phyloP scores from a whole-genome alignment of 495 filamentous ascomycete genomes.

The Lasiosphaeria hispida region DNA sequence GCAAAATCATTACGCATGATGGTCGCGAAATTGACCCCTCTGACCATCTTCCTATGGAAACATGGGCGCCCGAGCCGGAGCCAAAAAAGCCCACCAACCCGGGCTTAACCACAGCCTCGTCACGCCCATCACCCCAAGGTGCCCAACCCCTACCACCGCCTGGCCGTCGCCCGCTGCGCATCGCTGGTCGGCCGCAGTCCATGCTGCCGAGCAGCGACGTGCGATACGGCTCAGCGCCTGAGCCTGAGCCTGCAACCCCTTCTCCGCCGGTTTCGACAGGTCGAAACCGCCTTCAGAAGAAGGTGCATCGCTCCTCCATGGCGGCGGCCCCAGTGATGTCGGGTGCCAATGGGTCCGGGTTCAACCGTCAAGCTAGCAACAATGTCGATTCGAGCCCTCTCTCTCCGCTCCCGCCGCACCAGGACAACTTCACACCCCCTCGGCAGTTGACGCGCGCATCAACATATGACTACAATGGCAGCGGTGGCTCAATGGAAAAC shows the following conservation, averaged over 20 bases:
- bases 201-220: slow-evolving; percentile 18
- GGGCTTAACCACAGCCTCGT: slow-evolving; percentile 45
- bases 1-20: slow-evolving; percentile 75
- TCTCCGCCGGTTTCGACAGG: slow-evolving; percentile 27
- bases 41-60: slow-evolving; percentile 86
- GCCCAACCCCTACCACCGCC: slow-evolving; percentile 46
- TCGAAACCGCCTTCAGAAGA: slow-evolving; percentile 65
- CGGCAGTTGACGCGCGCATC: slow-evolving; percentile 38
- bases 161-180: slow-evolving; percentile 29
- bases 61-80: slow-evolving; percentile 93
- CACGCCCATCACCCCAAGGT: slow-evolving; percentile 44
- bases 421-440: slow-evolving; percentile 43
- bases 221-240: slow-evolving; percentile 9
- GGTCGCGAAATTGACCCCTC: slow-evolving; percentile 88
- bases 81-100: slow-evolving; percentile 59
- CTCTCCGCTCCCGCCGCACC: slow-evolving; percentile 43
- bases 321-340: slow-evolving; percentile 34
- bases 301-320: slow-evolving; percentile 41
- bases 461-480: slow-evolving; percentile 38
- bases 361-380: slow-evolving; percentile 19
- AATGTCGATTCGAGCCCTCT: slow-evolving; percentile 32
- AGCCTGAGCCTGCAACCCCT: slow-evolving; percentile 27
- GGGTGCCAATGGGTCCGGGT: slow-evolving; percentile 32
- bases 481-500: slow-evolving; percentile 33
- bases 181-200: slow-evolving; percentile 27